A percentile compares a stretch with the other conserved stretches of the same genome.
These are phyloP conservation scores for Marsdenia floribunda DNA, from an alignment of 257 asterid species.

Conservation along the genomic window DNA sequence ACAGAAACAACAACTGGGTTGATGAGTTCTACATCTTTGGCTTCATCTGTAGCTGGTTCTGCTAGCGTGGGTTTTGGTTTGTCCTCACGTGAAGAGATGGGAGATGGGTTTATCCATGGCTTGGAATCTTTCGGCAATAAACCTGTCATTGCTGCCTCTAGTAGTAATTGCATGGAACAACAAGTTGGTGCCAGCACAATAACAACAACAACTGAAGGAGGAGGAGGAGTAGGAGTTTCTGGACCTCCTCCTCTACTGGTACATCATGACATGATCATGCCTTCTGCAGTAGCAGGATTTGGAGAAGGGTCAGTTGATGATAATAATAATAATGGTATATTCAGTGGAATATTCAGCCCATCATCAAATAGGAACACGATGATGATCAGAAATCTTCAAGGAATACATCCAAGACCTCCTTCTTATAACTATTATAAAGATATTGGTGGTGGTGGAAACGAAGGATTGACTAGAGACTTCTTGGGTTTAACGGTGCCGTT, in stretches of 20 bases:
- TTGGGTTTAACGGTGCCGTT: conserved; percentile 44
- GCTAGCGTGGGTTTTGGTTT: conserved; percentile 10
- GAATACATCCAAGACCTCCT: conserved; percentile 10
- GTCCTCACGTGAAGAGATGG: conserved; percentile 45
- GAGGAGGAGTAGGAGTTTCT: too few relatives aligned
- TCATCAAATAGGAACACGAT: too few relatives aligned
- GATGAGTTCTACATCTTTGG: conserved; percentile 30
- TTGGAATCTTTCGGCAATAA: conserved; percentile 14
- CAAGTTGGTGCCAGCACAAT: too few relatives aligned
- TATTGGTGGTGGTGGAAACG: conserved; percentile 12
- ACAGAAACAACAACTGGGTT: conserved; percentile 11
- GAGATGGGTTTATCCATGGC: conserved; percentile 17
- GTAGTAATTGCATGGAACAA: conserved; percentile 31
- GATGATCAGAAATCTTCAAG: conserved; percentile 15
- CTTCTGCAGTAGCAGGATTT: too few relatives aligned
- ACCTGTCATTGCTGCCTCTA: conserved; percentile 16
- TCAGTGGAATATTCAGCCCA: neutral
- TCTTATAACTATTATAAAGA: too few relatives aligned
- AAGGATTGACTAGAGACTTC: conserved; percentile 56
- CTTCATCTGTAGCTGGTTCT: conserved; percentile 32
- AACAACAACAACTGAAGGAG: too few relatives aligned
- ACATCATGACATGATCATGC: too few relatives aligned
- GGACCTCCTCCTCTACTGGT: too few relatives aligned
- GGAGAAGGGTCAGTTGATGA: too few relatives aligned
- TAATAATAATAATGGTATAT: neutral